phyloP scores from a whole-genome alignment of 176 grass and related monocot genomes.

The Phyllostachys edulis region DNA sequence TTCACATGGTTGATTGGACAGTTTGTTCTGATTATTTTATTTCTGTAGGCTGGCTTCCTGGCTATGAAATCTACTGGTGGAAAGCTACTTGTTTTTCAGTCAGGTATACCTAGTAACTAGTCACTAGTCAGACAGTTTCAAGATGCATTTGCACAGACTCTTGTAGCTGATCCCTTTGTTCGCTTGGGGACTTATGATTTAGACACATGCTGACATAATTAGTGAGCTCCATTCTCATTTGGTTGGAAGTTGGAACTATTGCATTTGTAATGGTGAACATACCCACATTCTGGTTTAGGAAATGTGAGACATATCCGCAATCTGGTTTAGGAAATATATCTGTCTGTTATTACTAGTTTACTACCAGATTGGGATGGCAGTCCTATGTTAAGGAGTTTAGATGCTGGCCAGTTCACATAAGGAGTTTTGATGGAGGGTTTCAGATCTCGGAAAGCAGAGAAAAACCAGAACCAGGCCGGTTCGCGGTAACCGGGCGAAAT shows the following conservation, averaged over 20 bases:
- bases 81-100: conserved; percentile 92
- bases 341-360: neutral
- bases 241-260: neutral
- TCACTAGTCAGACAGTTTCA: neutral
- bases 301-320: neutral
- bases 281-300: neutral
- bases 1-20: neutral
- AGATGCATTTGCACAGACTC: neutral
- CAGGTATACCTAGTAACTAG: conserved; percentile 45
- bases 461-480: neutral
- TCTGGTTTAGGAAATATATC: neutral
- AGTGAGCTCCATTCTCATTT: neutral
- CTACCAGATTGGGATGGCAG: neutral
- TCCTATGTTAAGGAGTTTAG: neutral
- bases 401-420: neutral
- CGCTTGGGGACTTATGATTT: neutral
- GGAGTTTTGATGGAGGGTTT: neutral
- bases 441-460: neutral
- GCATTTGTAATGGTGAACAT: neutral
- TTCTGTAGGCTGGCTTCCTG: conserved; percentile 71
- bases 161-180: neutral
- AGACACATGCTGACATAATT: conserved; percentile 2
- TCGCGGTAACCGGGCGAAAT: neutral
- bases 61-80: conserved; percentile 83
- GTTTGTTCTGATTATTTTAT: conserved; percentile 25